phyloP scores from a whole-genome alignment of 495 filamentous ascomycete genomes.

The Aspergillus wentii region DNA sequence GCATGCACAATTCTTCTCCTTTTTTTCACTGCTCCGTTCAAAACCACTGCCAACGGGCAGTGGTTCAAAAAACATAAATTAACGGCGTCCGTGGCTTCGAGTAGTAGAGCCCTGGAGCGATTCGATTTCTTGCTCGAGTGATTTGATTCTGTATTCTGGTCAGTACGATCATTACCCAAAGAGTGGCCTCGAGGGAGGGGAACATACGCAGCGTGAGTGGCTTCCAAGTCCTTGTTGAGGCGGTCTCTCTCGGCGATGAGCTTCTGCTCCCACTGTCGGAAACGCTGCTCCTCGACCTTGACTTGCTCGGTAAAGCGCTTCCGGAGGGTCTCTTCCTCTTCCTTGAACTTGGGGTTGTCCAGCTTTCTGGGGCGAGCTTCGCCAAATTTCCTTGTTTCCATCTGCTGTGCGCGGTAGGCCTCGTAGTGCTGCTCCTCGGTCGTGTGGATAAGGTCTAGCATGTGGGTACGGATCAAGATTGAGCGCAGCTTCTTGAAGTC shows the following conservation, averaged over 20 bases:
- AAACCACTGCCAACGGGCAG: slow-evolving; percentile 10
- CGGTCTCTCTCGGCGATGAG: slow-evolving; percentile 96
- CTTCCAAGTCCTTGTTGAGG: slow-evolving; percentile 98
- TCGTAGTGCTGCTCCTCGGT: slow-evolving; percentile 99
- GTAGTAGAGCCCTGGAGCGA: slow-evolving; percentile 86
- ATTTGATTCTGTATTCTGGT: slow-evolving; percentile 68
- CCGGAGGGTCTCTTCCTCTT: slow-evolving; percentile 94
- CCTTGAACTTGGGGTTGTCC: slow-evolving; percentile 99
- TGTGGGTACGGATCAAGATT: slow-evolving; percentile 99
- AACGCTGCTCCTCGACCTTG: slow-evolving; percentile 98
- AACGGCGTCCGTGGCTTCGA: slow-evolving; percentile 94
- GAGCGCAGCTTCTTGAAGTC: slow-evolving; percentile 99
- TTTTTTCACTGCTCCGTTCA: slow-evolving; percentile 27
- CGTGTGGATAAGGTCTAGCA: slow-evolving; percentile 99
- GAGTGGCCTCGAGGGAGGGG: not conserved
- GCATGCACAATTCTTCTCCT: slow-evolving; percentile 22
- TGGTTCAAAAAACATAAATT: slow-evolving; percentile 29
- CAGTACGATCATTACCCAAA: slow-evolving; percentile 14
- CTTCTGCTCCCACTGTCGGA: slow-evolving; percentile 99
- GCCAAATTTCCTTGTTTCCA: slow-evolving; percentile 99
- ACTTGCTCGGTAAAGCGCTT: slow-evolving; percentile 99
- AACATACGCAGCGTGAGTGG: slow-evolving; percentile 84
- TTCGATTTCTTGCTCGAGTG: slow-evolving; percentile 89
- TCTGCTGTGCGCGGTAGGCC: slow-evolving; percentile 96
- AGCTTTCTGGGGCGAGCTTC: slow-evolving; percentile 95